Base-by-base conservation (phyloP, 2,329 filamentous ascomycete species). In the Stagonosporopsis rhizophila region DNA sequence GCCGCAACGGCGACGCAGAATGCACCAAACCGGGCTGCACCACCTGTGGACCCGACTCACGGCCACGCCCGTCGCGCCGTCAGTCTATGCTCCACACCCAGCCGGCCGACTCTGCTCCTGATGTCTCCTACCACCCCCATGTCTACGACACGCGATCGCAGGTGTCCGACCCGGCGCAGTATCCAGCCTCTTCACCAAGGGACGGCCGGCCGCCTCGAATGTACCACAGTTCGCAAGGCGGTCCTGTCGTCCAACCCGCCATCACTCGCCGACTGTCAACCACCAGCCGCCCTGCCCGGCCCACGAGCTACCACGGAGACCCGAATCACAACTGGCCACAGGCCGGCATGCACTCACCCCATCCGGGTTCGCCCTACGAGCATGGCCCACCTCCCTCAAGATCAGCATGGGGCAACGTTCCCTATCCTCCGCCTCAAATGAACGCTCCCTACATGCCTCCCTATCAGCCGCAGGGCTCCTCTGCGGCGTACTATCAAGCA, bases 1-100 rank as follows among this genome's bases (percentile, higher is more conserved):
- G 59, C 35, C 55, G 51, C 14, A 48, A 52, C 11, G 40, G 32
- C 14, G 67, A 65, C 4, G 15, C 14, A 3, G 69, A 73, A 20
- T 78, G 77, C 66, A 69, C 56, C 35, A 65, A 76, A 48, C 73
- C 74, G 17, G 66, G 64, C 22, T 78, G 77, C 58, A 64, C 58
- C 34, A 41, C 48, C 30, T 73, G 70, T 46, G 64, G 56, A 12
- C 66, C 65, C 46, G 46, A 58, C 20, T 3, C 56, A 56, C 48
- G 61, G 61, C 56, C 60, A 60, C 28, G 62, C 58, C 23, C 50
- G 54, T 61, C 35, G 59, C 59, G 35, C 61, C 69, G 8, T 59
- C 32, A 14, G 19, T 52, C 53, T 6, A 39, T 56, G 38, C 38
- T 52, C 4, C 41, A 47, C n/a, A 15, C 39, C 8, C 53, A 56